These are phyloP conservation scores for Lycium ferocissimum DNA, from an alignment of 257 asterid genomes.

Conservation along the genomic window DNA sequence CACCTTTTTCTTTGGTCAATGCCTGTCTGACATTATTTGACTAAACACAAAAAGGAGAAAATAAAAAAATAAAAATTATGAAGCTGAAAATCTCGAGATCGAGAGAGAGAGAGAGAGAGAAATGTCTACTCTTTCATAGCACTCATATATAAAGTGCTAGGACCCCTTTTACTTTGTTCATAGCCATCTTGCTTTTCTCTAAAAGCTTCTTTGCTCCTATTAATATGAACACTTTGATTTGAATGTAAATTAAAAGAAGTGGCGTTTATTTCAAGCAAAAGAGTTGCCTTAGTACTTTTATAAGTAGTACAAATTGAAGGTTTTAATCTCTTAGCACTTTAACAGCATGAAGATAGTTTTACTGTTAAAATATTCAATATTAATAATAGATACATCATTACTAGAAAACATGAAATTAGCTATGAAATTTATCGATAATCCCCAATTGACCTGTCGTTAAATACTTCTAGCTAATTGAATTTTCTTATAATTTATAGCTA, in stretches of 20 bases:
- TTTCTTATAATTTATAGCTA: too few relatives aligned
- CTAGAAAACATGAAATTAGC: too few relatives aligned
- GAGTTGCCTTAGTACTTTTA: not conserved
- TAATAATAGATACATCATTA: too few relatives aligned
- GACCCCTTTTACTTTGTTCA: conserved; percentile 25
- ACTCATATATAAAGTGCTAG: not conserved
- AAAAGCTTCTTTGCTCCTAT: not conserved
- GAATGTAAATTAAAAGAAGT: not conserved
- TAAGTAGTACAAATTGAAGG: not conserved
- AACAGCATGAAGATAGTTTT: too few relatives aligned
- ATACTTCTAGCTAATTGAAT: too few relatives aligned
- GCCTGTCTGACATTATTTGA: conserved; percentile 56
- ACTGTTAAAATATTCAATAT: too few relatives aligned
- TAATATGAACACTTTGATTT: not conserved
- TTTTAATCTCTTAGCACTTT: not conserved
- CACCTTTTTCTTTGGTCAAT: conserved; percentile 48
- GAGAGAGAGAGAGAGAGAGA: not conserved
- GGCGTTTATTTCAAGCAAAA: not conserved
- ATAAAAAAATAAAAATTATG: not conserved
- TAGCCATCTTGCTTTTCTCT: not conserved
- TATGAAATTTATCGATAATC: too few relatives aligned
- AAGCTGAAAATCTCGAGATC: not conserved
- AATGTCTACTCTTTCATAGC: not conserved
- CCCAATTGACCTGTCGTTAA: too few relatives aligned
- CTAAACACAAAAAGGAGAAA: conserved; percentile 32